Conservation (phyloP, 106 monocot species). For the Platanthera zijinensis region DNA sequence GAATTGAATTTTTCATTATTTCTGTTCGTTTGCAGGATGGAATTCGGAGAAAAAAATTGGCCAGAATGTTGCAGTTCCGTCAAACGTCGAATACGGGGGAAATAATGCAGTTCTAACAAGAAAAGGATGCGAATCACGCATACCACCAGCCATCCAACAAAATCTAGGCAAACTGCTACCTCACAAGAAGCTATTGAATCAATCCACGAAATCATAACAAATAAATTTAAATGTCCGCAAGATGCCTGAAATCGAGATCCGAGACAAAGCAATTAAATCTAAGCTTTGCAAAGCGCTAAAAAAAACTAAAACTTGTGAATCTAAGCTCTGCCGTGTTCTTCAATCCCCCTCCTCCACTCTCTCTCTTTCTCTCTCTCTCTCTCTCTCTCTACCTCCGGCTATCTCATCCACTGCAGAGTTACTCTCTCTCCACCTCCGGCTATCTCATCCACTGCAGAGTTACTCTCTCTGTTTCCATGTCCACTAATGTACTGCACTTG, state of each 20-base stretch:
- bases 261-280: not conserved
- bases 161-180: not conserved
- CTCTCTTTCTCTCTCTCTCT: no score
- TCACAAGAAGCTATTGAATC: not conserved
- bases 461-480: not conserved
- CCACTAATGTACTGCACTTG: no score
- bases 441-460: no score
- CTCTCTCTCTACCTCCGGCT: no score
- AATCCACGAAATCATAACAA: not conserved
- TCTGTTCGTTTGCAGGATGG: no score
- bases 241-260: not conserved
- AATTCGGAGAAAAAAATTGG: no score
- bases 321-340: not conserved
- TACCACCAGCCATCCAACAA: not conserved
- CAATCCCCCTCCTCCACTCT: not conserved
- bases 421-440: no score
- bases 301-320: not conserved
- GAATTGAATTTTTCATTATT: no score
- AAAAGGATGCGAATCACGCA: not conserved
- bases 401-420: no score
- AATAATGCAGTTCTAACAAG: no score
- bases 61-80: no score
- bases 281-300: not conserved
- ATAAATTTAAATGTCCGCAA: not conserved
- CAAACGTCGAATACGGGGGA: no score